A percentile compares a stretch with the other conserved stretches of the same genome.
These are phyloP conservation scores for Chrysopogon serrulatus DNA, from an alignment of 176 grass and related monocot species.

Conservation along the genomic window DNA sequence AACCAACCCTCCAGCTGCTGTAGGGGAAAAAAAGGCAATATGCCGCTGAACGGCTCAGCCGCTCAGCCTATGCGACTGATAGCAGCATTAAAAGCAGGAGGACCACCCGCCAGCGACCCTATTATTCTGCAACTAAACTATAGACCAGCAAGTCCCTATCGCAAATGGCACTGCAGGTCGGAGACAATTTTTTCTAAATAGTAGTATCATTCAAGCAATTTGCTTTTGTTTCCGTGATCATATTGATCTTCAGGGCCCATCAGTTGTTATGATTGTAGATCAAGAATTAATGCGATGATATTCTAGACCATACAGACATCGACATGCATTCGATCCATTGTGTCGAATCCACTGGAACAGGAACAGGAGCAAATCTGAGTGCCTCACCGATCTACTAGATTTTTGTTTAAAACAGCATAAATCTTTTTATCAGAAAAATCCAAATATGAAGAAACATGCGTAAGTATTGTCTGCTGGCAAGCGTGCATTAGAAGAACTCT, in stretches of 20 bases:
- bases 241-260: conserved; percentile 9
- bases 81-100: conserved; percentile 27
- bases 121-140: conserved; percentile 39
- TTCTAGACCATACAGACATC: not conserved
- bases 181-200: not conserved
- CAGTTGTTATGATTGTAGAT: conserved; percentile 8
- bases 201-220: not conserved
- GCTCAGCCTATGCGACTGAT: conserved; percentile 2
- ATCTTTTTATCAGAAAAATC: not conserved
- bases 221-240: not conserved
- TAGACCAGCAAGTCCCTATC: conserved; percentile 26
- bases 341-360: not conserved
- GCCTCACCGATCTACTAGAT: not conserved
- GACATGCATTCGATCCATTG: not conserved
- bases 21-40: conserved; percentile 21
- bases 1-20: conserved; percentile 32
- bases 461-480: not conserved
- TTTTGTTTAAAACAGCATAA: not conserved
- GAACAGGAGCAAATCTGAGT: conserved; percentile 27
- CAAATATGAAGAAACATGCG: not conserved
- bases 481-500: not conserved
- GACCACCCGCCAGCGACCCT: conserved; percentile 42
- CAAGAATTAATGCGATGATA: not conserved
- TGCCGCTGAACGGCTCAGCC: conserved; percentile 18
- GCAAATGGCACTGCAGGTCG: conserved; percentile 6